These are phyloP conservation scores for Phytophthora hibernalis DNA, from an alignment of 352 stramenopile genomes.

Conservation along the genomic window DNA sequence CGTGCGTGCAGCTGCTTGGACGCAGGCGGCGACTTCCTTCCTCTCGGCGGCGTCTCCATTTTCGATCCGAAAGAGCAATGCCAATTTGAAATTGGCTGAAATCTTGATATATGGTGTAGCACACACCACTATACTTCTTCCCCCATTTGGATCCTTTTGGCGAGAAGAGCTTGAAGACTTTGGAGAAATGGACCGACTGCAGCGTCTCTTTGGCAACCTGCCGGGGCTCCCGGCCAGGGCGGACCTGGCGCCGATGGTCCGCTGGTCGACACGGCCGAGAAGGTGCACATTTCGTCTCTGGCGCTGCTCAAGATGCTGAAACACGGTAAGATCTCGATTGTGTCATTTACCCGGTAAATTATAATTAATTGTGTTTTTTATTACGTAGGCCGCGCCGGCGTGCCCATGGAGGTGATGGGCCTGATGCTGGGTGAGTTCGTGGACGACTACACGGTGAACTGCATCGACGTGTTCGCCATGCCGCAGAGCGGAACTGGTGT, in stretches of 20 bases:
- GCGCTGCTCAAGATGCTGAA: slow-evolving; percentile 99
- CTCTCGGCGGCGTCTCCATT: slow-evolving; percentile 78
- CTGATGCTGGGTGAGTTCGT: slow-evolving; percentile 99
- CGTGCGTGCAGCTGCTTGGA: slow-evolving; percentile 72
- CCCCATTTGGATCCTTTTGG: slow-evolving; percentile 37
- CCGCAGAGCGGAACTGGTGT: slow-evolving; percentile 96
- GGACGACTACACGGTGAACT: slow-evolving; percentile 99
- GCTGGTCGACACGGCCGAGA: slow-evolving; percentile 97
- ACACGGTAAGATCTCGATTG: slow-evolving; percentile 80
- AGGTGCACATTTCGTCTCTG: slow-evolving; percentile 99
- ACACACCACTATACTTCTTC: slow-evolving; percentile 3
- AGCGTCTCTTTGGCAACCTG: slow-evolving; percentile 88
- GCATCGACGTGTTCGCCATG: slow-evolving; percentile 99
- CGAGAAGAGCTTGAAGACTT: slow-evolving; percentile 29
- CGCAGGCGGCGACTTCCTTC: slow-evolving; percentile 41
- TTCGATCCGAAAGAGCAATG: not conserved
- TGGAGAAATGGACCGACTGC: slow-evolving; percentile 79
- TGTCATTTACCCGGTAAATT: not conserved
- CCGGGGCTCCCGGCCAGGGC: slow-evolving; percentile 73
- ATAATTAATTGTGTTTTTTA: slow-evolving; percentile 19
- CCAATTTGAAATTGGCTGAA: slow-evolving; percentile 5
- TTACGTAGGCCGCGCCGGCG: slow-evolving; percentile 90
- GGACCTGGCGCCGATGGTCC: slow-evolving; percentile 89
- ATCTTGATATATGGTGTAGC: slow-evolving; percentile 4
- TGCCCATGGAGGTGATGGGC: slow-evolving; percentile 99